Evolutionary conservation across 2,329 filamentous ascomycete species (phyloP), one percentile per base, ranked within the genome.

Genomic region (Ceratocystis papillata): DNA sequence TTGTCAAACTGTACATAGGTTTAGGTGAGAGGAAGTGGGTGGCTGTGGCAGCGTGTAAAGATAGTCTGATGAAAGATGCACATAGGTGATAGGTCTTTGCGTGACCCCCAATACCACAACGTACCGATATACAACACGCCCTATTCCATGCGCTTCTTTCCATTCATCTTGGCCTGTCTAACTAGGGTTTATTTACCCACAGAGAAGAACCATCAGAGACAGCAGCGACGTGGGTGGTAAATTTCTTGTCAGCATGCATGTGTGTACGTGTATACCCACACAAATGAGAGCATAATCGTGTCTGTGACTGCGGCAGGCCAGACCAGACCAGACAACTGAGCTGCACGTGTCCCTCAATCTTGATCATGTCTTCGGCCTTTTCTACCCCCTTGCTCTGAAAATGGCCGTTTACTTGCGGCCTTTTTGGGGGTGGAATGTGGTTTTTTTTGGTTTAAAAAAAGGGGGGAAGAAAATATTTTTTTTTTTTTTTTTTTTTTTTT

Each of bases 311-410:
- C 12, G 28, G 28, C 22, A 30, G 10, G 37, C 37, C 15, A 30
- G 53, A 15, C 25, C 15, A 57, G 22, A 17, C 15, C 8, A 33
- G 53, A 33, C 3, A 30, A 55, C 50, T 55, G 50, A 20, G 25
- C 48, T 30, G 55, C 25, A 59, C 15, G 55, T 59, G 30, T 59
- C 55, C 55, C 55, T n/a, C 25, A 59, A 20, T 59, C 55, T 59
- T 59, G 33, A 59, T 25, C 48, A 15, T n/a, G 28, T 17, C 28
- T 33, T 59, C 3, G 22, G 5, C 22, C 48, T 20, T 25, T 25
- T 22, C 46, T 12, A n/a, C 28, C 28, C 55, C 55, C 55, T 59
- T 59, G 55, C 28, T 59, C 7, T 20, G 28, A 10, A 15, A 59
- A 59, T 12, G 28, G 25, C 37, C 37, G 37, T 8, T 37, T 59